phyloP scores from a whole-genome alignment of 495 filamentous ascomycete species.

The Xylaria nigripes region DNA sequence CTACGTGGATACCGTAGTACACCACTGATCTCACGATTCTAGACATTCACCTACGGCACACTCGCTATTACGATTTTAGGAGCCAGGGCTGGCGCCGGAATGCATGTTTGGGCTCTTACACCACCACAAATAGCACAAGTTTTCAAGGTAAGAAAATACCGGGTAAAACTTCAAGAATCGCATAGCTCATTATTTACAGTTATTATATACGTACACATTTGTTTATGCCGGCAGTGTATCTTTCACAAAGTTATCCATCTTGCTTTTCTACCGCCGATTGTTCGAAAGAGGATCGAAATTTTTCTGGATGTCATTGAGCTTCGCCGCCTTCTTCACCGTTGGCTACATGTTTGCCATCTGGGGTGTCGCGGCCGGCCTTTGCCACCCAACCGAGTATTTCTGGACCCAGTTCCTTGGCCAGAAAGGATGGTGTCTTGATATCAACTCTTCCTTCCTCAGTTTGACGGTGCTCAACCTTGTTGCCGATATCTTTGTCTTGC shows the following conservation, averaged over 20 bases:
- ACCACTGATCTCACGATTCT: background rate
- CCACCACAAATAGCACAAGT: conserved; percentile 14
- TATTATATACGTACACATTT: conserved; percentile 28
- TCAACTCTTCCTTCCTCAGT: conserved; percentile 24
- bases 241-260: conserved; percentile 31
- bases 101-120: conserved; percentile 25
- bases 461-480: conserved; percentile 31
- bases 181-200: conserved; percentile 7
- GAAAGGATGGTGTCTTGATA: conserved; percentile 23
- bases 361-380: conserved; percentile 20
- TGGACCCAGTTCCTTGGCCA: conserved; percentile 25
- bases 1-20: conserved; percentile 2
- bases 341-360: conserved; percentile 21
- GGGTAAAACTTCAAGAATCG: background rate
- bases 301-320: conserved; percentile 14
- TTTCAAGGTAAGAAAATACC: conserved; percentile 8
- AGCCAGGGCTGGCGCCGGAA: conserved; percentile 20
- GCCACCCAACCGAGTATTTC: conserved; percentile 25
- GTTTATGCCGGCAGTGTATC: conserved; percentile 29
- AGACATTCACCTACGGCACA: conserved; percentile 23
- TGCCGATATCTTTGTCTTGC: conserved; percentile 36
- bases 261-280: conserved; percentile 29
- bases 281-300: conserved; percentile 21
- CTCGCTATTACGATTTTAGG: conserved; percentile 20
- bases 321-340: conserved; percentile 12